phyloP scores from a whole-genome alignment of 345 rosid genomes.

The Euphorbia peplus region DNA sequence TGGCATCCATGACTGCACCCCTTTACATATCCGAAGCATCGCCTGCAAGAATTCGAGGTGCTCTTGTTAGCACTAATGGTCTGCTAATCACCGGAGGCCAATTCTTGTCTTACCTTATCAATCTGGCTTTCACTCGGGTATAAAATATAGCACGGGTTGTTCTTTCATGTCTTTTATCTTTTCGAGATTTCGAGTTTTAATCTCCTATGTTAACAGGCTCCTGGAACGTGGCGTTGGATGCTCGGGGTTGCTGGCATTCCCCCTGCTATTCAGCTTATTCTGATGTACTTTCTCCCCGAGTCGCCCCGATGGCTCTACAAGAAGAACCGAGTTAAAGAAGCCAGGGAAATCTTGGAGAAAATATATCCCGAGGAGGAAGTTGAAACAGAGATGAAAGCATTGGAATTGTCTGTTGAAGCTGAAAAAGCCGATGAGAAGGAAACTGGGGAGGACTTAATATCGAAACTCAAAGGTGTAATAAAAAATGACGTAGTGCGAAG shows the following conservation, averaged over 20 bases:
- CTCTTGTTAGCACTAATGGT: conserved; percentile 82
- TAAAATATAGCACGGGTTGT: neutral
- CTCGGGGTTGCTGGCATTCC: conserved; percentile 75
- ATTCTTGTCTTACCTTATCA: conserved; percentile 74
- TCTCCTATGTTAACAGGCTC: conserved; percentile 46
- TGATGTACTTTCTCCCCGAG: conserved; percentile 73
- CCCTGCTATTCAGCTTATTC: conserved; percentile 53
- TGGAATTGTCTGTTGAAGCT: conserved; percentile 50
- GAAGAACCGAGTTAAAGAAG: conserved; percentile 35
- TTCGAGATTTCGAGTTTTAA: neutral
- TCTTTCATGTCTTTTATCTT: conserved; percentile 9
- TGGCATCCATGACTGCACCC: conserved; percentile 96
- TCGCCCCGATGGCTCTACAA: conserved; percentile 84
- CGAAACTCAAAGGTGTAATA: conserved; percentile 64
- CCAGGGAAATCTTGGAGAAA: conserved; percentile 54
- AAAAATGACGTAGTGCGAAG: conserved; percentile 50
- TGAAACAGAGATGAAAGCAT: conserved; percentile 49
- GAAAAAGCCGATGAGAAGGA: conserved; percentile 60
- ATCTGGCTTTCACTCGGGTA: conserved; percentile 74
- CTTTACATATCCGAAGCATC: conserved; percentile 92
- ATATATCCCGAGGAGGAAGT: conserved; percentile 67
- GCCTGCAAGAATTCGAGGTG: conserved; percentile 86
- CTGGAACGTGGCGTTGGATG: conserved; percentile 97
- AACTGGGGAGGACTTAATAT: conserved; percentile 41
- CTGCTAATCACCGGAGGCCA: conserved; percentile 83